Evolutionary conservation across 1,139 yeast species (phyloP).

Genomic region (Eremothecium sinecaudum): DNA sequence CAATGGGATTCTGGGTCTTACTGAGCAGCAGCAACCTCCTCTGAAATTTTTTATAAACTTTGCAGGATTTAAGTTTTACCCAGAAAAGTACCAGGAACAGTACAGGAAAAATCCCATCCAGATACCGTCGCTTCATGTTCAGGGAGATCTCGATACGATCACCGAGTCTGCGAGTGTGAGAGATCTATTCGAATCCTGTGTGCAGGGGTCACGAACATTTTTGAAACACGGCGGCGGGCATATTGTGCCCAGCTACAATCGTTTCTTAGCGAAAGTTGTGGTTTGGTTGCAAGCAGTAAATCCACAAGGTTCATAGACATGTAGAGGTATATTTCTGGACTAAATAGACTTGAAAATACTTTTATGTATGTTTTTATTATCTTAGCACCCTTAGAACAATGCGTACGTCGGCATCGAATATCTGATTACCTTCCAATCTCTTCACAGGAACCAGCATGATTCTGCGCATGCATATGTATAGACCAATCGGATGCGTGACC

Average conservation of each 20-base stretch:
- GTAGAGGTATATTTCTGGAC: no score
- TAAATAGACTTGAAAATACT: no score
- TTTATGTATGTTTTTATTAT: no score
- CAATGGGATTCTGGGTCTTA: conserved; percentile 27
- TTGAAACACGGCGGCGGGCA: conserved; percentile 80
- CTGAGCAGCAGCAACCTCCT: conserved; percentile 33
- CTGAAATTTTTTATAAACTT: conserved; percentile 66
- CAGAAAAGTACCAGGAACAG: conserved; percentile 41
- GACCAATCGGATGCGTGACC: no score
- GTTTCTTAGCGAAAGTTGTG: conserved; percentile 47
- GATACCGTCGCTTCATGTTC: conserved; percentile 61
- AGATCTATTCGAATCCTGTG: conserved; percentile 47
- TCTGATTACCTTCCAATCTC: no score
- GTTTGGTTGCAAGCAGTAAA: conserved; percentile 40
- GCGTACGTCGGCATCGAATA: no score
- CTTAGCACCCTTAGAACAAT: no score
- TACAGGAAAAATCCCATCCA: conserved; percentile 38
- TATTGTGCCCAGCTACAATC: conserved; percentile 67
- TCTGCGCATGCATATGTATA: no score
- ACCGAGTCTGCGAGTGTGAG: conserved; percentile 66
- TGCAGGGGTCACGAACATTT: conserved; percentile 38
- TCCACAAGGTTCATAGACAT: neutral
- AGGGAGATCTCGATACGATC: conserved; percentile 84
- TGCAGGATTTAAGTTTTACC: conserved; percentile 64
- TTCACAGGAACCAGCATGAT: no score